Percentiles rank a stretch among this genome's conserved stretches.
These are phyloP conservation scores for Didymosphaeria variabile DNA, from an alignment of 2,329 filamentous ascomycete genomes.

Conservation along the genomic window DNA sequence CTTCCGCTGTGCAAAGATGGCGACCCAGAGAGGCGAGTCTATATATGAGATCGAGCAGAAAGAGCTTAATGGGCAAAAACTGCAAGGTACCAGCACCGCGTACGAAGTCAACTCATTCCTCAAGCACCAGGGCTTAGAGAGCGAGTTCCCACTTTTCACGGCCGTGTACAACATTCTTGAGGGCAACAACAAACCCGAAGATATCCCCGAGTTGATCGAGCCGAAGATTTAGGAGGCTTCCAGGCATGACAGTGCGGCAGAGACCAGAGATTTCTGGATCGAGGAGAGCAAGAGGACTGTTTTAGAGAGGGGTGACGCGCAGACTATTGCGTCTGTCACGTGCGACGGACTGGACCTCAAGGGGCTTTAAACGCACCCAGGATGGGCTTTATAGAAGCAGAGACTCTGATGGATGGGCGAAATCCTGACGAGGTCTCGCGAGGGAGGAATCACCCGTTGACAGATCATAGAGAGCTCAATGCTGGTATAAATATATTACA, in stretches of 20 bases:
- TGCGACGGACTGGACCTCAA: neutral
- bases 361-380: neutral
- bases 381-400: neutral
- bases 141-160: constrained; percentile 91
- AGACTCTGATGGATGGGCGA: neutral
- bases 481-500: neutral
- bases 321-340: neutral
- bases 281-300: neutral
- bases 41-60: constrained; percentile 88
- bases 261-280: neutral
- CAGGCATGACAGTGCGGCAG: neutral
- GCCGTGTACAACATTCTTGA: constrained; percentile 84
- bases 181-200: constrained; percentile 77
- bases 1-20: constrained; percentile 90
- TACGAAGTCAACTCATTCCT: constrained; percentile 91
- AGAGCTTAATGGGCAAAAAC: constrained; percentile 94
- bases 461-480: constrained; percentile 5
- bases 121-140: constrained; percentile 77
- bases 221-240: constrained; percentile 40
- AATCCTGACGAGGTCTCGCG: neutral
- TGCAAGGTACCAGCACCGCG: constrained; percentile 93
- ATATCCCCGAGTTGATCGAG: constrained; percentile 75
- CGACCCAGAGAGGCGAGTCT: constrained; percentile 78
- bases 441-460: neutral
- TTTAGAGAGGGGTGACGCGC: neutral